Conservation (phyloP, 2,329 filamentous ascomycete species). For the Penicillium janthinellum region DNA sequence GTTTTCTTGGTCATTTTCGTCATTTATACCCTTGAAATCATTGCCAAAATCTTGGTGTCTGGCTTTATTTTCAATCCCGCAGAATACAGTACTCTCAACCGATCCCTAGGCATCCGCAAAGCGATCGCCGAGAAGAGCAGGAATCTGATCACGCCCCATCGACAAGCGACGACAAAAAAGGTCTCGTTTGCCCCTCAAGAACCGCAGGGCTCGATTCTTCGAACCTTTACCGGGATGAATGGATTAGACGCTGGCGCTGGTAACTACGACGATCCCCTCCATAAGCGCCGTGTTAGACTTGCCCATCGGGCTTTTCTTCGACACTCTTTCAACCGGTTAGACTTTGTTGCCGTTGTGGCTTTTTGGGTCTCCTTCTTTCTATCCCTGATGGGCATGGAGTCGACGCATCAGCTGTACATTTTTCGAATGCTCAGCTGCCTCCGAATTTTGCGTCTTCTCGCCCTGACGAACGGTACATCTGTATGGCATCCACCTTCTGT, state of each 20-base stretch:
- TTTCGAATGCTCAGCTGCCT: slow-evolving; percentile 97
- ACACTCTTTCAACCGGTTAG: slow-evolving; percentile 92
- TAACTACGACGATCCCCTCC: slow-evolving; percentile 63
- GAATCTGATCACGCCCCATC: slow-evolving; percentile 78
- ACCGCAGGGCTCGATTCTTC: slow-evolving; percentile 61
- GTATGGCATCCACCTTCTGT: slow-evolving; percentile 54
- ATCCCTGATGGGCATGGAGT: slow-evolving; percentile 69
- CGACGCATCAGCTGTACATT: slow-evolving; percentile 72
- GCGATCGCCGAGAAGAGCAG: slow-evolving; percentile 76
- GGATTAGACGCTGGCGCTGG: slow-evolving; percentile 55
- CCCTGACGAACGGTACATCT: slow-evolving; percentile 89
- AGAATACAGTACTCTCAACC: slow-evolving; percentile 89
- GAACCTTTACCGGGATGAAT: slow-evolving; percentile 74
- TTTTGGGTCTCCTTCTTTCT: slow-evolving; percentile 91
- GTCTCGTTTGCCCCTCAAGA: slow-evolving; percentile 44
- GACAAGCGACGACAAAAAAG: slow-evolving; percentile 66
- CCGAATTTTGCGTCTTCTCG: slow-evolving; percentile 85
- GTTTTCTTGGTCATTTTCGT: slow-evolving; percentile 79
- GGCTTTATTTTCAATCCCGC: slow-evolving; percentile 87
- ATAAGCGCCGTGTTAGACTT: slow-evolving; percentile 81
- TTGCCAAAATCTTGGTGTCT: slow-evolving; percentile 85
- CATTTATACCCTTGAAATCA: slow-evolving; percentile 84
- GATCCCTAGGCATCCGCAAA: slow-evolving; percentile 71
- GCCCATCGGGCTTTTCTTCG: slow-evolving; percentile 89
- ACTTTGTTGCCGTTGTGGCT: slow-evolving; percentile 91